Conservation (phyloP, 2,329 filamentous ascomycete genomes). For the Venturiaceae sp. region DNA sequence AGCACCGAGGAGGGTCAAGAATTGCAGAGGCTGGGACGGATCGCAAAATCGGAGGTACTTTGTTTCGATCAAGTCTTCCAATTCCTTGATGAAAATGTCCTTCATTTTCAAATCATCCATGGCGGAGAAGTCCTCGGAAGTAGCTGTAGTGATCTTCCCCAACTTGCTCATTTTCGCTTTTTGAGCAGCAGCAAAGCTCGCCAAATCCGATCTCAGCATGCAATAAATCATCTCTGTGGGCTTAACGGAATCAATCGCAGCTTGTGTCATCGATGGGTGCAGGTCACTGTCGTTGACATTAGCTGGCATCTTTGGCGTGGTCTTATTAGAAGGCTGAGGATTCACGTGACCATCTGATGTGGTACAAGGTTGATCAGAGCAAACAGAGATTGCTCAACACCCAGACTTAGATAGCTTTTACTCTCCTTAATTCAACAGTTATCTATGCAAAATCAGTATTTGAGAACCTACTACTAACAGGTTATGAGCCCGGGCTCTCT, state of each 20-base stretch:
- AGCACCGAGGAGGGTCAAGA: constrained; percentile 10
- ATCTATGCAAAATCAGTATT: too few relatives aligned
- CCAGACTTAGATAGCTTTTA: too few relatives aligned
- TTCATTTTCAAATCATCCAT: constrained; percentile 6
- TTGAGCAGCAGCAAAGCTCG: constrained; percentile 2
- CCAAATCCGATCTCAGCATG: constrained; percentile 1
- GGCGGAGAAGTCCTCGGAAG: constrained; percentile 5
- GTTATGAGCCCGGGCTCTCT: too few relatives aligned
- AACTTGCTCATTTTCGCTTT: neutral
- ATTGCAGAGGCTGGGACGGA: constrained; percentile 13
- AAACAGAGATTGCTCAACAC: too few relatives aligned
- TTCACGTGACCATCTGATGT: too few relatives aligned
- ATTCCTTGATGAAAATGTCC: constrained; percentile 11
- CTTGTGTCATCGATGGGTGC: constrained; percentile 32
- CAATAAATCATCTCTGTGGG: neutral
- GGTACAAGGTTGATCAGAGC: too few relatives aligned
- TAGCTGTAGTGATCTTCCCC: neutral
- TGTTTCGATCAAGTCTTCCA: constrained; percentile 17
- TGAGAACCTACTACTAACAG: too few relatives aligned
- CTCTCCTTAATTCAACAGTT: too few relatives aligned
- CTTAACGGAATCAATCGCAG: constrained; percentile 7
- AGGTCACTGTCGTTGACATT: constrained; percentile 48
- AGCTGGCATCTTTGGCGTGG: constrained; percentile 32
- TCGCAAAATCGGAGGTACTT: constrained; percentile 10
- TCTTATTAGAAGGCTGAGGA: too few relatives aligned